Conservation (phyloP, 2,329 filamentous ascomycete genomes). For the Bretziella fagacearum region DNA sequence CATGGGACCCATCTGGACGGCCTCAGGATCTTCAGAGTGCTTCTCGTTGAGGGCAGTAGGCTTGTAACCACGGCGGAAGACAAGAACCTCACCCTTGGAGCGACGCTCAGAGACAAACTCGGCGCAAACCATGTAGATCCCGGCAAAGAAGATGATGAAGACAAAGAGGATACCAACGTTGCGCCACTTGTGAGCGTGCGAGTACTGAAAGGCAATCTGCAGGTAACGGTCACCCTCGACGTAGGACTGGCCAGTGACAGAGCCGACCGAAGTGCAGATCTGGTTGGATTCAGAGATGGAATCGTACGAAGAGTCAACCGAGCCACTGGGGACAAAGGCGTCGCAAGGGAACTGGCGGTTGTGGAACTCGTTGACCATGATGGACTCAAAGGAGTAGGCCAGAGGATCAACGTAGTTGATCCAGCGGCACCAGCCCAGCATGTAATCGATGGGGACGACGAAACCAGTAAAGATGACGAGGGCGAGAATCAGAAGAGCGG, state of each 20-base stretch:
- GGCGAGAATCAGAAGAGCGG: slow-evolving; percentile 44
- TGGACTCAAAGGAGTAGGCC: slow-evolving; percentile 60
- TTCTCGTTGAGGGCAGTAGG: slow-evolving; percentile 41
- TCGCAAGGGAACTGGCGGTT: slow-evolving; percentile 40
- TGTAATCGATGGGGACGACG: slow-evolving; percentile 47
- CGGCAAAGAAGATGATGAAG: slow-evolving; percentile 45
- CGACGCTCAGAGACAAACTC: slow-evolving; percentile 50
- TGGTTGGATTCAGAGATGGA: slow-evolving; percentile 25
- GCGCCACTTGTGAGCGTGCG: slow-evolving; percentile 44
- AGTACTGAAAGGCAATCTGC: slow-evolving; percentile 37
- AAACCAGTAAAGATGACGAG: slow-evolving; percentile 59
- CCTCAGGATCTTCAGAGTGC: slow-evolving; percentile 44
- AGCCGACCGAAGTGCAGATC: slow-evolving; percentile 44
- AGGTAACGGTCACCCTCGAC: slow-evolving; percentile 45
- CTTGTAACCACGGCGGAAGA: slow-evolving; percentile 55
- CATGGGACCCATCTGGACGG: slow-evolving; percentile 32
- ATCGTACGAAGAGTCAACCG: slow-evolving; percentile 23
- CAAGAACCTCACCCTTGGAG: slow-evolving; percentile 59
- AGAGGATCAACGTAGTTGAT: slow-evolving; percentile 68
- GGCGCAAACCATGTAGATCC: slow-evolving; percentile 44
- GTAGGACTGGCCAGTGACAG: slow-evolving; percentile 31
- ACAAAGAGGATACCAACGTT: slow-evolving; percentile 54
- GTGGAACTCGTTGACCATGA: slow-evolving; percentile 65
- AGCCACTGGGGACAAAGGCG: slow-evolving; percentile 27
- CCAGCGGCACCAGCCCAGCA: slow-evolving; percentile 70